Evolutionary conservation across 768 basidiomycete species (phyloP), one percentile per base, ranked within the genome.

Genomic region (Trametes cinnabarina): DNA sequence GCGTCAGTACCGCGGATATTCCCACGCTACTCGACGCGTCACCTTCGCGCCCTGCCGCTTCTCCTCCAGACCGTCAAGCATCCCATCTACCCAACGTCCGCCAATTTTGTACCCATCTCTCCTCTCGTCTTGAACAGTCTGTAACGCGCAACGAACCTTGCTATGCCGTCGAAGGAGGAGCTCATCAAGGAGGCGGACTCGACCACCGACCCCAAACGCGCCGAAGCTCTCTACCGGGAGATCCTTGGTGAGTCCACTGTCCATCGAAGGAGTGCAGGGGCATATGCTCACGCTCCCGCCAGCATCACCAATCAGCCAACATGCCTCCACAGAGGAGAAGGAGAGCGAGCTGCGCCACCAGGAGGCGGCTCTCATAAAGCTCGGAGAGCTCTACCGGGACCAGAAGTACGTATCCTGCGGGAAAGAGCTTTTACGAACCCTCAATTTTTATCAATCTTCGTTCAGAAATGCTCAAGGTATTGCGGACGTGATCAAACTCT

Each of bases 351-450:
- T 94, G 8, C 74, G 88, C 35, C 85, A 93, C 65, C 94, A 98
- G 72, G 95, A 97, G 69, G 75, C 78, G 0, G 93, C 94, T 2
- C 77, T 98, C 51, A 77, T 93, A 19, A 89, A 88, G 68, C 85
- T 98, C 2, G 94, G 92, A 1, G 85, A 89, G 69, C 79, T 95
- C 10, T 92, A 96, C 71, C 80, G 91, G 47, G 91, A 94, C 71
- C 83, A 92, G 70, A 85, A 84, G 93, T 94, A 50, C 57, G 86
- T 76, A 19, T 35, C 19, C 15, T 19, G 26, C 6, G 6, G 30
- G 30, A 6, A 7, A 0, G 30, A 6, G 37, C 32, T 25, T n/a
- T 17, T n/a, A n/a, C n/a, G n/a, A n/a, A n/a, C n/a, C n/a, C n/a
- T n/a, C n/a, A n/a, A n/a, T n/a, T n/a, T n/a, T n/a, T n/a, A n/a